A percentile compares a stretch with the other conserved stretches of the same genome.
These are phyloP conservation scores for Prunus davidiana DNA, from an alignment of 306 rosid genomes.

Conservation along the genomic window DNA sequence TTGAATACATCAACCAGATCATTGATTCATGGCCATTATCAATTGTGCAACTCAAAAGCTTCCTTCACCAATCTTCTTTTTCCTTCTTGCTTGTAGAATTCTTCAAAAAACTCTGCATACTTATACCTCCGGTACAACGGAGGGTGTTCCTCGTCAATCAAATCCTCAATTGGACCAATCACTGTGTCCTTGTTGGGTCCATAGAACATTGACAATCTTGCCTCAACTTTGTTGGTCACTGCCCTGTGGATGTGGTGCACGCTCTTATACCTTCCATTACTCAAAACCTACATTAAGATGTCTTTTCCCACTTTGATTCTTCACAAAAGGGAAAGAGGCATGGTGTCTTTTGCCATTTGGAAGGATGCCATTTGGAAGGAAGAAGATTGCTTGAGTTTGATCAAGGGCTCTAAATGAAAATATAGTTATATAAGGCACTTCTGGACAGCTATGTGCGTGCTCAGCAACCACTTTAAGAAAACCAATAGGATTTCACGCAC, in stretches of 20 bases:
- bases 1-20: too few relatives aligned
- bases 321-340: conserved; percentile 23
- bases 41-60: conserved; percentile 26
- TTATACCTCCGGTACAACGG: conserved; percentile 20
- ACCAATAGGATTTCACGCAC: too few relatives aligned
- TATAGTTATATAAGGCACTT: neutral
- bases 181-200: conserved; percentile 30
- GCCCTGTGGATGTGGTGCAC: conserved; percentile 44
- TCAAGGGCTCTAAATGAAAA: neutral
- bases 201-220: conserved; percentile 45
- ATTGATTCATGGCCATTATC: neutral
- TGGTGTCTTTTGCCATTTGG: conserved; percentile 22
- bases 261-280: conserved; percentile 54
- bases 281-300: conserved; percentile 25
- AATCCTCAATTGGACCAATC: conserved; percentile 41
- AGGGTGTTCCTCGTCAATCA: conserved; percentile 42
- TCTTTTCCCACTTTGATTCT: too few relatives aligned
- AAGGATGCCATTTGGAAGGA: neutral
- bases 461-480: too few relatives aligned
- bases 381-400: neutral
- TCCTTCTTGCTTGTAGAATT: conserved; percentile 43
- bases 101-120: conserved; percentile 34
- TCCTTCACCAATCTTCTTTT: conserved; percentile 38
- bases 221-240: conserved; percentile 37
- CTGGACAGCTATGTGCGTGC: neutral